These are phyloP conservation scores for Xanthoceras sorbifolium DNA, from an alignment of 345 rosid genomes.

Conservation along the genomic window DNA sequence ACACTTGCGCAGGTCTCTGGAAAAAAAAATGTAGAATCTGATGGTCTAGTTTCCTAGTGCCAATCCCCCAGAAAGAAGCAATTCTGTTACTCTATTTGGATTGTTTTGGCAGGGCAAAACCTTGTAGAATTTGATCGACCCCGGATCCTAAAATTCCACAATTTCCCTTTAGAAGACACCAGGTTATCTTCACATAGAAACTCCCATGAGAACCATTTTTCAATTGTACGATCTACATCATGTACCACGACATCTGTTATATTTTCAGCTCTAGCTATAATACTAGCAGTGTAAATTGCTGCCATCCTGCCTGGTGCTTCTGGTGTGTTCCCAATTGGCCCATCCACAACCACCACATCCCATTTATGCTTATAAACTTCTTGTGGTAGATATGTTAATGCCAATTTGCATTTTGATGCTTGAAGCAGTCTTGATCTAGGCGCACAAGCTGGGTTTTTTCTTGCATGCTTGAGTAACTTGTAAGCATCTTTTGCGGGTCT, in stretches of 20 bases:
- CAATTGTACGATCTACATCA: conserved; percentile 70
- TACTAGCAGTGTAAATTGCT: conserved; percentile 67
- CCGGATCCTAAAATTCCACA: conserved; percentile 65
- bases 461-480: conserved; percentile 72
- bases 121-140: conserved; percentile 49
- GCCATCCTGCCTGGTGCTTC: conserved; percentile 88
- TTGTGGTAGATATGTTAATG: conserved; percentile 53
- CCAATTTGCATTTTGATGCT: conserved; percentile 56
- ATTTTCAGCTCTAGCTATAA: conserved; percentile 65
- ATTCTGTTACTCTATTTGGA: conserved; percentile 24
- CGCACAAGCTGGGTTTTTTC: conserved; percentile 53
- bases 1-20: background rate
- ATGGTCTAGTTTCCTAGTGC: background rate
- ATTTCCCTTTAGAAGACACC: conserved; percentile 68
- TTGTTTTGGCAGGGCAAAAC: conserved; percentile 49
- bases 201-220: conserved; percentile 95
- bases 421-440: conserved; percentile 39
- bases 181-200: conserved; percentile 81
- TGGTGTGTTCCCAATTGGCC: conserved; percentile 61
- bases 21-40: background rate
- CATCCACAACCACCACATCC: conserved; percentile 85
- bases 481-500: conserved; percentile 63
- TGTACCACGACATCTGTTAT: conserved; percentile 71
- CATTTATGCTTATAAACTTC: conserved; percentile 59
- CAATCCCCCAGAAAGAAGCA: background rate